These are phyloP conservation scores for Mucor circinelloides DNA, from an alignment of 371 early-diverging fungal species.

Conservation along the genomic window DNA sequence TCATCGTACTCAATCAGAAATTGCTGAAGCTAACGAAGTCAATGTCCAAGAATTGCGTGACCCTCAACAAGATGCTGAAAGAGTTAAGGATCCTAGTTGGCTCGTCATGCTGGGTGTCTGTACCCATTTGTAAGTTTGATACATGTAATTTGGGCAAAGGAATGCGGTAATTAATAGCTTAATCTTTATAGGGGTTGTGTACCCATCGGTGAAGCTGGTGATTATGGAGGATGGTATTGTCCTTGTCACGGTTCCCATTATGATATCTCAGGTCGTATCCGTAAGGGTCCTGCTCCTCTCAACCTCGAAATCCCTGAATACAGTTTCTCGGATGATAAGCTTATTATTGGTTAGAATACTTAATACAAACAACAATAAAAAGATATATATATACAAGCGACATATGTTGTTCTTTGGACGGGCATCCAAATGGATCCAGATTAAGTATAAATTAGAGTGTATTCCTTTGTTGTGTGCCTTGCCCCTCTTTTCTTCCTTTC, in stretches of 20 bases:
- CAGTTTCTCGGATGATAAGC: constrained; percentile 48
- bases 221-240: constrained; percentile 98
- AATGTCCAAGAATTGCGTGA: constrained; percentile 83
- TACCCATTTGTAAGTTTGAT: constrained; percentile 82
- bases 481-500: background rate
- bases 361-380: constrained; percentile 15
- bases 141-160: background rate
- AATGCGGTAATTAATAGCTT: constrained; percentile 1
- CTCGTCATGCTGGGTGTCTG: constrained; percentile 97
- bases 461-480: constrained; percentile 1
- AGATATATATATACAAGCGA: background rate
- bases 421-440: background rate
- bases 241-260: constrained; percentile 99
- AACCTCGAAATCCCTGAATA: constrained; percentile 94
- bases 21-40: constrained; percentile 89
- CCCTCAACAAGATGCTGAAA: constrained; percentile 90
- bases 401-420: background rate
- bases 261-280: constrained; percentile 93
- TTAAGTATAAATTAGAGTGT: background rate
- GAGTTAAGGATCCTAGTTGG: constrained; percentile 94
- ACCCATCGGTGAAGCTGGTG: constrained; percentile 97
- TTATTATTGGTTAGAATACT: constrained; percentile 53
- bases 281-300: constrained; percentile 98
- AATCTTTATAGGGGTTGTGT: constrained; percentile 82
- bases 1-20: constrained; percentile 95